phyloP scores from a whole-genome alignment of 2,329 filamentous ascomycete species.

The Venturia pyrina region DNA sequence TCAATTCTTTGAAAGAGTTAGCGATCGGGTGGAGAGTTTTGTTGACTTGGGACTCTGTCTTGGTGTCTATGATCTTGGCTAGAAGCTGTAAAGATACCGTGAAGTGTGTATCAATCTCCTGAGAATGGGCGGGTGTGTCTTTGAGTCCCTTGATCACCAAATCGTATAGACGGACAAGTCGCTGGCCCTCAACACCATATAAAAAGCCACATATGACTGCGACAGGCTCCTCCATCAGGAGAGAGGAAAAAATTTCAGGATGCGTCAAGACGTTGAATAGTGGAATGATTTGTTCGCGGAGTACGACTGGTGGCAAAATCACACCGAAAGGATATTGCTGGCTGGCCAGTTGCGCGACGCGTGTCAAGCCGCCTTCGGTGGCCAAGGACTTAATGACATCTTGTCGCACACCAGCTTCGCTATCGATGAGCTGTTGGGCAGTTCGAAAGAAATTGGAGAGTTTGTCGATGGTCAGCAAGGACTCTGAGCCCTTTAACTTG shows the following conservation, averaged over 20 bases:
- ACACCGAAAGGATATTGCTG: not conserved
- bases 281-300: not conserved
- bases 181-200: not conserved
- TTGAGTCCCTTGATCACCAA: not conserved
- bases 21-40: not conserved
- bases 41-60: not conserved
- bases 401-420: not conserved
- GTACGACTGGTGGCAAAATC: not conserved
- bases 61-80: not conserved
- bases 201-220: not conserved
- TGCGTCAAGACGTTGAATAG: slow-evolving; percentile 6
- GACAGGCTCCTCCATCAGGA: not conserved
- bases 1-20: not conserved
- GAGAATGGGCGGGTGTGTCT: not conserved
- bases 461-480: not conserved
- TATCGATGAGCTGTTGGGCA: not conserved
- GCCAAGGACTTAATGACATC: not conserved
- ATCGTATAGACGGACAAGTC: not conserved
- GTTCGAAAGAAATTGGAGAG: not conserved
- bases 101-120: not conserved
- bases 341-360: not conserved
- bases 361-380: not conserved
- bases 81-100: not conserved
- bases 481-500: not conserved
- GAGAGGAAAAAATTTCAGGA: not conserved